Evolutionary conservation across 306 rosid species (phyloP).

Genomic region (Pyrus pyrifolia): DNA sequence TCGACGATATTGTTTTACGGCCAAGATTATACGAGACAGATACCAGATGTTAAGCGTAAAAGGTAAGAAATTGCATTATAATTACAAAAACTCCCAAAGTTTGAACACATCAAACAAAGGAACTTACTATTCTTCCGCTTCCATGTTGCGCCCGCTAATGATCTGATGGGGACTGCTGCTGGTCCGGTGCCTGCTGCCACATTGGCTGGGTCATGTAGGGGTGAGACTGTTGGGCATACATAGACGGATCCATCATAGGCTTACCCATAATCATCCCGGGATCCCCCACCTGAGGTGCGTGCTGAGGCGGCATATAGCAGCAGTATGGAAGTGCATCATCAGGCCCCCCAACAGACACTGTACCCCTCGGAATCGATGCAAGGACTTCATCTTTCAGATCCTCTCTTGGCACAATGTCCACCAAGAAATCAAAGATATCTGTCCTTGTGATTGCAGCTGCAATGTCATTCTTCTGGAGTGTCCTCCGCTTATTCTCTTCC

Average conservation of each 20-base stretch:
- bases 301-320: slow-evolving; percentile 44
- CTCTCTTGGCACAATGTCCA: slow-evolving; percentile 64
- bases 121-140: slow-evolving; percentile 22
- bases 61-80: slow-evolving; percentile 6
- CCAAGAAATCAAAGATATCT: slow-evolving; percentile 63
- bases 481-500: slow-evolving; percentile 65
- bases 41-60: not conserved
- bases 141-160: slow-evolving; percentile 25
- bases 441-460: slow-evolving; percentile 73
- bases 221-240: slow-evolving; percentile 44
- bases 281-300: slow-evolving; percentile 39
- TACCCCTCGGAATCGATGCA: slow-evolving; percentile 58
- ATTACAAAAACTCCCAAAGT: not conserved
- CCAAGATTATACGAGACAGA: not conserved
- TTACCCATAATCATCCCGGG: slow-evolving; percentile 57
- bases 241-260: slow-evolving; percentile 46
- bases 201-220: slow-evolving; percentile 50
- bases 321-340: slow-evolving; percentile 38
- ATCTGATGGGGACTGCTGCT: slow-evolving; percentile 46
- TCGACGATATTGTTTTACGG: not conserved
- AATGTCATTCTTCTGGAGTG: slow-evolving; percentile 64
- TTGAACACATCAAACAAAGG: slow-evolving; percentile 3
- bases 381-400: slow-evolving; percentile 66
- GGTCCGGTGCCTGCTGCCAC: slow-evolving; percentile 48
- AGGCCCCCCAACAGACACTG: slow-evolving; percentile 40